A percentile compares a stretch with the other conserved stretches of the same genome.
These are phyloP conservation scores for Solanum chacoense DNA, from an alignment of 305 asterid genomes.

Conservation along the genomic window DNA sequence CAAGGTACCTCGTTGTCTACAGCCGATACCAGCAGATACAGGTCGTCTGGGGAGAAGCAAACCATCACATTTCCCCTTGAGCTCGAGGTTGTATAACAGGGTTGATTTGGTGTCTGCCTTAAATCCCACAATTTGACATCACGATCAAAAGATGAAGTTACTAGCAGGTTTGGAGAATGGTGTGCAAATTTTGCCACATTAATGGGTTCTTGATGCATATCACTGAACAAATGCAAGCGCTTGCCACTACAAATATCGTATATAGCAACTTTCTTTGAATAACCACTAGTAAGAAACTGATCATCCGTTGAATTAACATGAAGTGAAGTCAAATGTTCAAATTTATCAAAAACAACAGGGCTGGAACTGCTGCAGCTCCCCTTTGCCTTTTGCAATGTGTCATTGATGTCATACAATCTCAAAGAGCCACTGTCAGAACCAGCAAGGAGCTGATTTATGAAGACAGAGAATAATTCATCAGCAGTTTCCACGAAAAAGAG, in stretches of 20 bases:
- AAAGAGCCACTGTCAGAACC: conserved; percentile 68
- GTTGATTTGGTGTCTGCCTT: conserved; percentile 41
- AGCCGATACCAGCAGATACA: conserved; percentile 64
- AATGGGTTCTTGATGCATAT: conserved; percentile 69
- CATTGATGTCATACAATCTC: conserved; percentile 59
- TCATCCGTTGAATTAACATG: conserved; percentile 72
- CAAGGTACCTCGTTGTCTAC: conserved; percentile 72
- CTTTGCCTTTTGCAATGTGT: conserved; percentile 10
- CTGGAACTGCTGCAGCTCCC: conserved; percentile 15
- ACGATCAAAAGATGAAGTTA: conserved; percentile 73
- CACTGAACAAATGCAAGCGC: conserved; percentile 38
- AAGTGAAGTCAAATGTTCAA: conserved; percentile 74
- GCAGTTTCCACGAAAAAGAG: not conserved
- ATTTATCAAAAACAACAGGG: conserved; percentile 37
- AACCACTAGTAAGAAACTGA: conserved; percentile 61
- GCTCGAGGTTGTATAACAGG: conserved; percentile 66
- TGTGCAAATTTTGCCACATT: conserved; percentile 80
- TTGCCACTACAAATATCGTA: conserved; percentile 54
- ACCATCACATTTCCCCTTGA: conserved; percentile 85
- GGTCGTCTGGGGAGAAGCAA: conserved; percentile 78
- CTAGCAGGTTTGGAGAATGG: conserved; percentile 56
- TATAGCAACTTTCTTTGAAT: conserved; percentile 67
- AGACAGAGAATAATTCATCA: conserved; percentile 11
- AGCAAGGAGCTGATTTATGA: conserved; percentile 49
- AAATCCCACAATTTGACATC: conserved; percentile 85